Evolutionary conservation across 2,329 filamentous ascomycete species (phyloP).

Genomic region (Calonectria naviculata): DNA sequence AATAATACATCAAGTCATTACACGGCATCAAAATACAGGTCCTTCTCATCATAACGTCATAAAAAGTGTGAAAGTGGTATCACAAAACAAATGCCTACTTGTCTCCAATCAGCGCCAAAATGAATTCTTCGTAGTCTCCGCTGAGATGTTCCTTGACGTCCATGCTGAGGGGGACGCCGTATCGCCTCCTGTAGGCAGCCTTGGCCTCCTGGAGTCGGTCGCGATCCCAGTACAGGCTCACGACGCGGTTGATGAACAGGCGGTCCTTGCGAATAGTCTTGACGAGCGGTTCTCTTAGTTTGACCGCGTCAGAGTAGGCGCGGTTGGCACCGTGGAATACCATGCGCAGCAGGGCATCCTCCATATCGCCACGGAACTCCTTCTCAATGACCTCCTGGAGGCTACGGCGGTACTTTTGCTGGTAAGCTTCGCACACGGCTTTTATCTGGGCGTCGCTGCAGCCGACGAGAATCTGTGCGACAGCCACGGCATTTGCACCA

Average conservation of each 20-base stretch:
- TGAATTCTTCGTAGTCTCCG: conserved; percentile 43
- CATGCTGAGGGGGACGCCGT: conserved; percentile 60
- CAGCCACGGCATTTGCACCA: conserved; percentile 43
- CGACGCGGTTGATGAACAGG: conserved; percentile 46
- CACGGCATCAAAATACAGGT: not conserved
- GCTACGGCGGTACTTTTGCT: conserved; percentile 46
- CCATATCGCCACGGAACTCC: conserved; percentile 48
- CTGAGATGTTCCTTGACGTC: conserved; percentile 41
- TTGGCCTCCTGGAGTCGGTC: conserved; percentile 47
- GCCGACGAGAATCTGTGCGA: conserved; percentile 46
- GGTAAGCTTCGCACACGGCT: conserved; percentile 43
- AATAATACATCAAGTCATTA: not conserved
- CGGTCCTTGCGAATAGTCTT: conserved; percentile 42
- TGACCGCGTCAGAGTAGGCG: conserved; percentile 38
- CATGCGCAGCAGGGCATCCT: conserved; percentile 46
- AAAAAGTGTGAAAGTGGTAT: not conserved
- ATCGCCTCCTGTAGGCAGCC: conserved; percentile 69
- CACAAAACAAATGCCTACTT: conserved; percentile 24
- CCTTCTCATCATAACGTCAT: not conserved
- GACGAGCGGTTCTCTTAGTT: conserved; percentile 39
- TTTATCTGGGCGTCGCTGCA: conserved; percentile 47
- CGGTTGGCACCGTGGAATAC: conserved; percentile 37
- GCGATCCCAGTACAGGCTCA: conserved; percentile 47
- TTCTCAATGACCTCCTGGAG: conserved; percentile 48
- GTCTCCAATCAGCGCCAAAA: conserved; percentile 43